Base-by-base conservation (phyloP, 2,329 filamentous ascomycete species). In the Ilyonectria robusta region DNA sequence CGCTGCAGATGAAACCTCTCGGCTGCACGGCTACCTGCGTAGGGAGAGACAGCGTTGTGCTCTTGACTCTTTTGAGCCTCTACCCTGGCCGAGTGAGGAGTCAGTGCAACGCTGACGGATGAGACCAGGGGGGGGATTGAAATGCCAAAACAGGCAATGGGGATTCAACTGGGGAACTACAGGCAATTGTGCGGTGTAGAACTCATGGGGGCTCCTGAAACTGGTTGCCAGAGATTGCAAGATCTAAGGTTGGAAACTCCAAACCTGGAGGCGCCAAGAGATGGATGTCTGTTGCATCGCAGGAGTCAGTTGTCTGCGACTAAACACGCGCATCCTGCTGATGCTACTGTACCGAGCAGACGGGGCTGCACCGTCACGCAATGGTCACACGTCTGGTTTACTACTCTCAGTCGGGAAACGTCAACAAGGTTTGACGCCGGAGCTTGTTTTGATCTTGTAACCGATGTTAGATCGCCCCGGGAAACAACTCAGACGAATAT, bases 1-100 rank as follows among this genome's bases (percentile, higher is more conserved):
- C 53, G 56, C 37, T 53, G 37, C 58, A 62, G 58, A 66, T 62
- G 58, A 66, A 66, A 58, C 58, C 35, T 42, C 63, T 66, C 63
- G 53, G 46, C 61, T 64, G 54, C 62, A 64, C 48, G 55, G 55
- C 50, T 19, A 48, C 46, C 35, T 58, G 63, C 46, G 46, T 21
- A 42, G 56, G 42, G 44, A 66, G 58, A 66, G 44, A 44, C 63
- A 40, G 46, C 11, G 23, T 29, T 23, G 46, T 54, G 40, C 51
- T 51, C 58, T 37, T 61, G 53, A 66, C 46, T 19, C 23, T 21
- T 37, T 42, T 46, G 55, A 44, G 53, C 37, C 46, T 29, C 13
- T 26, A 37, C 55, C 57, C 54, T 56, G 58, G 50, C 26, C 56
- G 37, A 47, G 53, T 62, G 47, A 53, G 53, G 58, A 58, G 37